phyloP scores from a whole-genome alignment of 1,284 basidiomycete genomes.

The Malassezia yamatoensis region DNA sequence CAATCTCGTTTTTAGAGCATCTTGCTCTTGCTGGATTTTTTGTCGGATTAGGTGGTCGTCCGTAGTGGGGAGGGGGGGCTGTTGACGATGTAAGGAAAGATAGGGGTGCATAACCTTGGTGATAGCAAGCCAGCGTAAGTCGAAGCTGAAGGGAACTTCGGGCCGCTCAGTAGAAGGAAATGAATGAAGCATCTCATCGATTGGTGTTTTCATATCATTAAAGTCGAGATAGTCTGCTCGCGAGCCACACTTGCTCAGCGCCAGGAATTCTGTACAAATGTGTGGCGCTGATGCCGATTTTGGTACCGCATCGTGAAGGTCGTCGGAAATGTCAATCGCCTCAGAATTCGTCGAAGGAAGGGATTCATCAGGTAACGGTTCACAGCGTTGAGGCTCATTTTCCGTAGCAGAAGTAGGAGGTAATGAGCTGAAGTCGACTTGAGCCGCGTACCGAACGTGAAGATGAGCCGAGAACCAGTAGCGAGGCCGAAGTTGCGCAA shows the following conservation, averaged over 20 bases:
- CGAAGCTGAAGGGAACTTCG: conserved; percentile 52
- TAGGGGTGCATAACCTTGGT: conserved; percentile 71
- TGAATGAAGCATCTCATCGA: conserved; percentile 3
- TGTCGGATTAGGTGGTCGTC: conserved; percentile 50
- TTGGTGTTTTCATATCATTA: conserved; percentile 21
- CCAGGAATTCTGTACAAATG: conserved; percentile 66
- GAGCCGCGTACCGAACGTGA: conserved; percentile 59
- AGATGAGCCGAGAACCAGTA: conserved; percentile 96
- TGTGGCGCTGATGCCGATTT: conserved; percentile 8
- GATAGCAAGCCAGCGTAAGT: conserved; percentile 83
- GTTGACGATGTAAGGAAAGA: conserved; percentile 55
- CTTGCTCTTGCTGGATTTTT: conserved; percentile 49
- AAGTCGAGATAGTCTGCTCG: conserved; percentile 68
- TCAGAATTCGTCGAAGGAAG: conserved; percentile 21
- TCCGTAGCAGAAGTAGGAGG: background rate
- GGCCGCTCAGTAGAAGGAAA: background rate
- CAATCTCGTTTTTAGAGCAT: background rate
- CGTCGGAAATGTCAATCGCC: conserved; percentile 21
- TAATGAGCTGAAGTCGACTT: conserved; percentile 1
- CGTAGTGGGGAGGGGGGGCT: conserved; percentile 58
- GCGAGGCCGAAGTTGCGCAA: conserved; percentile 64
- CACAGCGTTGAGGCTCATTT: background rate
- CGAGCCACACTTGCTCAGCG: conserved; percentile 83
- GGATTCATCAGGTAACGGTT: background rate
- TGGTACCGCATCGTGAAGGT: conserved; percentile 14